These are phyloP conservation scores for Jackrogersella multiformis DNA, from an alignment of 495 filamentous ascomycete genomes.

Conservation along the genomic window DNA sequence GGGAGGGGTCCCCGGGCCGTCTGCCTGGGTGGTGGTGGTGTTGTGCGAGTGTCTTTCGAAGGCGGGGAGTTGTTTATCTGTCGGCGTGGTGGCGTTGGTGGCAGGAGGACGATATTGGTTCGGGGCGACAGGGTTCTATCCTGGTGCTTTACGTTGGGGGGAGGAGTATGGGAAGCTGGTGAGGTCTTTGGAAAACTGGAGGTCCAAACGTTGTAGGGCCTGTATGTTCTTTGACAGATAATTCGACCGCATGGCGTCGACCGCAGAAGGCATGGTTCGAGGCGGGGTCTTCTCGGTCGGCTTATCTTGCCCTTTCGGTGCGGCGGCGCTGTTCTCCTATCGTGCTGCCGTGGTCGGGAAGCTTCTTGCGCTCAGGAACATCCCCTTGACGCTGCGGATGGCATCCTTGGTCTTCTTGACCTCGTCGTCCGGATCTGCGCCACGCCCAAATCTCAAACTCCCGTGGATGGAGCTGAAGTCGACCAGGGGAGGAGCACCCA, in stretches of 20 bases:
- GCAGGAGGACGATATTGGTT: neutral
- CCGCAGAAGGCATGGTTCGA: neutral
- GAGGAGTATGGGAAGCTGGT: neutral
- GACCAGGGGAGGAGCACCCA: slow-evolving; percentile 50
- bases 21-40: neutral
- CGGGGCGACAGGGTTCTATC: neutral
- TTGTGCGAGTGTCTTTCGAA: neutral
- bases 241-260: neutral
- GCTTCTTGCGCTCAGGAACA: slow-evolving; percentile 79
- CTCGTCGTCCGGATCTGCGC: slow-evolving; percentile 72
- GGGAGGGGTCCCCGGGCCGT: neutral
- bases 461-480: slow-evolving; percentile 44
- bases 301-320: neutral
- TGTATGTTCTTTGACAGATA: neutral
- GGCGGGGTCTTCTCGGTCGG: neutral
- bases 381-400: slow-evolving; percentile 92
- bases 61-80: neutral
- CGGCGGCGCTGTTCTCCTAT: slow-evolving; percentile 30
- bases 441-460: slow-evolving; percentile 55
- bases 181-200: neutral
- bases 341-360: slow-evolving; percentile 57
- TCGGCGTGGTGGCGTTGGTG: neutral
- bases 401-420: slow-evolving; percentile 81
- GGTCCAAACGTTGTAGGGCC: neutral
- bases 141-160: neutral